Percentiles rank a stretch among this genome's conserved stretches.
Conservation (phyloP, 768 basidiomycete genomes). For the Xerocomellus intermedius region DNA sequence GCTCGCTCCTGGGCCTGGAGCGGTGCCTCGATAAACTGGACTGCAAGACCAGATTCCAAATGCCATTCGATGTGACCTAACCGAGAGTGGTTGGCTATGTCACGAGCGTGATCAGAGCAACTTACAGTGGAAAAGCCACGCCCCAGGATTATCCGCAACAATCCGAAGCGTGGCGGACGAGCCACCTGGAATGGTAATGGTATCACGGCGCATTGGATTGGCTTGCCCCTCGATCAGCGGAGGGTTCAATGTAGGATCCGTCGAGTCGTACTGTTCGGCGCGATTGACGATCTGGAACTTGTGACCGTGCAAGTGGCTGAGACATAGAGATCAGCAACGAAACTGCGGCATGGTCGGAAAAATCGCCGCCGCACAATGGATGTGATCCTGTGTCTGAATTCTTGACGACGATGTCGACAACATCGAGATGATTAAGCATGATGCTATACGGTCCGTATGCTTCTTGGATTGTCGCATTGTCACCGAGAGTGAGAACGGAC, state of each 20-base stretch:
- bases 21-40: conserved; percentile 83
- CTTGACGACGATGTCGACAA: conserved; percentile 74
- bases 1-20: conserved; percentile 57
- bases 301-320: conserved; percentile 90
- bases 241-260: conserved; percentile 78
- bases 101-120: conserved; percentile 11
- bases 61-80: conserved; percentile 87
- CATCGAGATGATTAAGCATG: conserved; percentile 70
- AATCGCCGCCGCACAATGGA: conserved; percentile 64
- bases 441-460: conserved; percentile 84
- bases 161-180: conserved; percentile 72
- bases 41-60: conserved; percentile 78
- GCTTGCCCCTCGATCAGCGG: conserved; percentile 70
- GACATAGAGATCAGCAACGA: neutral
- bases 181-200: conserved; percentile 69
- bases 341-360: neutral
- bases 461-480: conserved; percentile 57
- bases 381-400: conserved; percentile 75
- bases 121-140: conserved; percentile 82
- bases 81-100: neutral
- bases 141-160: conserved; percentile 90
- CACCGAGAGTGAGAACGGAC: conserved; percentile 72
- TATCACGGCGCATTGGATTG: conserved; percentile 94
- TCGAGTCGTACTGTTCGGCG: conserved; percentile 64
- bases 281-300: conserved; percentile 79